These are phyloP conservation scores for Blakeslea trispora DNA, from an alignment of 371 early-diverging fungal species.

Conservation along the genomic window DNA sequence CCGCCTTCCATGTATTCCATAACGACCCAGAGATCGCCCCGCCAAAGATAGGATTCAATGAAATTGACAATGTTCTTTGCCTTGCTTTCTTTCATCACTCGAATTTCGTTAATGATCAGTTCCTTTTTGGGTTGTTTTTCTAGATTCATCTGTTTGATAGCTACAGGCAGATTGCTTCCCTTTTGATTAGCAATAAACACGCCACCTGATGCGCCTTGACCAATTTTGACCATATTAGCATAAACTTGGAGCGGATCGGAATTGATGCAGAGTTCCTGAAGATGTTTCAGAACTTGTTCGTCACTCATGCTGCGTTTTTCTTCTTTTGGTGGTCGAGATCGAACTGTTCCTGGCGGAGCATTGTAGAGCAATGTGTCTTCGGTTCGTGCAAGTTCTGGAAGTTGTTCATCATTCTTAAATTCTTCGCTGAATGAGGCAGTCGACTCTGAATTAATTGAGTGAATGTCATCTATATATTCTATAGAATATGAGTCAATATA, in stretches of 20 bases:
- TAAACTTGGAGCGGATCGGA: slow-evolving; percentile 81
- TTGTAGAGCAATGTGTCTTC: not conserved
- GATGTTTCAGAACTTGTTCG: slow-evolving; percentile 76
- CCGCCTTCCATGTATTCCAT: slow-evolving; percentile 99
- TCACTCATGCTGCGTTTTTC: slow-evolving; percentile 45
- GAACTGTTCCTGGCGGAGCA: slow-evolving; percentile 21
- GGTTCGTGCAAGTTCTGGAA: slow-evolving; percentile 5
- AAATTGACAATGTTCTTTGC: slow-evolving; percentile 97
- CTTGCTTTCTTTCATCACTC: slow-evolving; percentile 87
- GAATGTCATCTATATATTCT: slow-evolving; percentile 18
- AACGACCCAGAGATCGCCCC: slow-evolving; percentile 90
- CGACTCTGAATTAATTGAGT: slow-evolving; percentile 17
- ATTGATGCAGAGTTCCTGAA: slow-evolving; percentile 84
- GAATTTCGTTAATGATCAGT: slow-evolving; percentile 94
- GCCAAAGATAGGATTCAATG: slow-evolving; percentile 89
- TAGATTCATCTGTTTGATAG: slow-evolving; percentile 96
- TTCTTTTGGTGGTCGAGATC: slow-evolving; percentile 38
- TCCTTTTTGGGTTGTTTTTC: slow-evolving; percentile 96
- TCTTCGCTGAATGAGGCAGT: slow-evolving; percentile 14
- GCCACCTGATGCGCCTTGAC: slow-evolving; percentile 96
- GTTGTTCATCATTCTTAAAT: not conserved
- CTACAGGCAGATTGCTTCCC: slow-evolving; percentile 68
- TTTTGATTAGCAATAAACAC: slow-evolving; percentile 85
- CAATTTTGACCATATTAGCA: slow-evolving; percentile 86
- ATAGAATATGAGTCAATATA: not conserved